Percentiles rank a stretch among this genome's conserved stretches.
Conservation (phyloP, 139 green algal species). For the Desmodesmus armatus region DNA sequence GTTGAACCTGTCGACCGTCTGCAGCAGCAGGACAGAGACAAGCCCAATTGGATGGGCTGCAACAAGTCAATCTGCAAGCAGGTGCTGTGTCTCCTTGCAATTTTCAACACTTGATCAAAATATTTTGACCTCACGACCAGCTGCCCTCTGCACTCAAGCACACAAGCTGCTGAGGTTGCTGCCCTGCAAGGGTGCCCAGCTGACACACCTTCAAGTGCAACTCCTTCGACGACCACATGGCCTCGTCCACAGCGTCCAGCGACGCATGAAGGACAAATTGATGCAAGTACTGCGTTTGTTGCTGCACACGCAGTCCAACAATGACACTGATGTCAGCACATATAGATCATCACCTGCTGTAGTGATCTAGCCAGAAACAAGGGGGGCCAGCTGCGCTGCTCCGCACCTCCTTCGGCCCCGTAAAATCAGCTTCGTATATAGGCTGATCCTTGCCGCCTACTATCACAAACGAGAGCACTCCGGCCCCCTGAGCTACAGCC, state of each 20-base stretch:
- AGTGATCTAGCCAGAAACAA: neutral
- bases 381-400: constrained; percentile 21
- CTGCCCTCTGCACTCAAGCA: no score
- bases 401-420: constrained; percentile 59
- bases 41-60: no score
- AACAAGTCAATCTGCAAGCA: no score
- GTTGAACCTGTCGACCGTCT: constrained; percentile 96
- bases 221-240: constrained; percentile 82
- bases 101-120: no score
- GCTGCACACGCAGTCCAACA: constrained; percentile 47
- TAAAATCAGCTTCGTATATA: constrained; percentile 88
- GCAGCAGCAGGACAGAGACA: neutral
- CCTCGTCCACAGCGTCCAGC: constrained; percentile 94
- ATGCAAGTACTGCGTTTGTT: constrained; percentile 94
- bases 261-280: constrained; percentile 97
- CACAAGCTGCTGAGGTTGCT: no score
- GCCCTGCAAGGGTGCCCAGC: no score
- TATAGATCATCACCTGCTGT: neutral
- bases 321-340: neutral
- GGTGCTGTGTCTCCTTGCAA: no score
- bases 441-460: constrained; percentile 85
- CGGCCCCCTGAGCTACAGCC: neutral
- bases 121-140: no score
- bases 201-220: constrained; percentile 82
- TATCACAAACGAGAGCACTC: constrained; percentile 85